Conservation (phyloP, 2,329 filamentous ascomycete genomes). For the Sporothrix brasiliensis region DNA sequence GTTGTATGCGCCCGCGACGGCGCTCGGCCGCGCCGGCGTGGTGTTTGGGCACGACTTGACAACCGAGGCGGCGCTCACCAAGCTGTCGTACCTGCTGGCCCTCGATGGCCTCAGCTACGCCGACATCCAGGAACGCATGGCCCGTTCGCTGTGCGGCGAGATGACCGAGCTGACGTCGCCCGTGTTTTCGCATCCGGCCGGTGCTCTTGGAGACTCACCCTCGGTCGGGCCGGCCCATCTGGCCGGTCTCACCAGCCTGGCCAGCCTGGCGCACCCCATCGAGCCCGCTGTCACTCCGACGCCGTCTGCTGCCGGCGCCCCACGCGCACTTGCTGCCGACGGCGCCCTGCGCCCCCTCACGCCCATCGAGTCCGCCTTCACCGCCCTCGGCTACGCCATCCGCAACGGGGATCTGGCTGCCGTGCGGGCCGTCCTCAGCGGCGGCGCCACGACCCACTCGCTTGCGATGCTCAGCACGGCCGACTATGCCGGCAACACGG, state of each 20-base stretch:
- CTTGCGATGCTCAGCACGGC: slow-evolving; percentile 67
- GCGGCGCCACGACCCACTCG: slow-evolving; percentile 54
- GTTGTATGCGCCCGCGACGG: slow-evolving; percentile 76
- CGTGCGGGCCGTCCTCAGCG: slow-evolving; percentile 68
- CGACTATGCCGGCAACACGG: slow-evolving; percentile 82
- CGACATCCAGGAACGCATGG: slow-evolving; percentile 72
- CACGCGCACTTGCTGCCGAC: not conserved
- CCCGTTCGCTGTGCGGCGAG: slow-evolving; percentile 76
- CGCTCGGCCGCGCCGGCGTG: slow-evolving; percentile 79
- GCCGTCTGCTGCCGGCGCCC: not conserved
- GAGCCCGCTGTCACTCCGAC: not conserved
- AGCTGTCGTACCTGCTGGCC: slow-evolving; percentile 83
- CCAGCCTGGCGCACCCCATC: slow-evolving; percentile 3
- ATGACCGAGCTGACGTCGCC: slow-evolving; percentile 75
- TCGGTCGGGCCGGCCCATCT: not conserved
- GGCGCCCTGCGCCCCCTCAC: slow-evolving; percentile 46
- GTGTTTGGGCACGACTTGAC: slow-evolving; percentile 90
- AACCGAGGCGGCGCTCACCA: slow-evolving; percentile 86
- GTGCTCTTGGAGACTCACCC: slow-evolving; percentile 46
- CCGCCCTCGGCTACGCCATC: slow-evolving; percentile 78
- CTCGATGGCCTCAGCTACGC: slow-evolving; percentile 63
- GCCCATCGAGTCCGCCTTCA: slow-evolving; percentile 64
- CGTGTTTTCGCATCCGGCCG: slow-evolving; percentile 74
- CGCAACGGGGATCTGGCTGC: slow-evolving; percentile 67
- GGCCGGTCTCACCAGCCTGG: not conserved